Conservation (phyloP, 495 filamentous ascomycete species). For the Elasticomyces elasticus region DNA sequence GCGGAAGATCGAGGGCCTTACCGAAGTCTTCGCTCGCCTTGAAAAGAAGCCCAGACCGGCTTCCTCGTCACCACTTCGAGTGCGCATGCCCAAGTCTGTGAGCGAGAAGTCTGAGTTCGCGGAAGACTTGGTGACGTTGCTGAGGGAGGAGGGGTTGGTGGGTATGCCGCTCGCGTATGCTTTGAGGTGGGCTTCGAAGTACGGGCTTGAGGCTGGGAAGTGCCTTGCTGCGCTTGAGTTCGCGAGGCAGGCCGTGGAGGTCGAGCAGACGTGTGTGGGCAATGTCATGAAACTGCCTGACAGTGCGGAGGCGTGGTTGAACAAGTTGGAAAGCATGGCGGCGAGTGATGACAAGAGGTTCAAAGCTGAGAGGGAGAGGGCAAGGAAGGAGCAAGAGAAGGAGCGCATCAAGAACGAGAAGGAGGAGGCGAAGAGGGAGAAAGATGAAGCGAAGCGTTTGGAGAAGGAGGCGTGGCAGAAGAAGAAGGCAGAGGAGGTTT, state of each 20-base stretch:
- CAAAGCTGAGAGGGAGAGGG: neutral
- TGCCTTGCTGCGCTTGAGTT: neutral
- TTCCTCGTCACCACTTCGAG: neutral
- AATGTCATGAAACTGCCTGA: neutral
- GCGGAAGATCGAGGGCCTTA: neutral
- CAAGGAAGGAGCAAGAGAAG: constrained; percentile 2
- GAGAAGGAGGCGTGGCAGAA: neutral
- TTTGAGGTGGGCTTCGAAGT: neutral
- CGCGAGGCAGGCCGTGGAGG: neutral
- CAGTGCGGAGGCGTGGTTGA: neutral
- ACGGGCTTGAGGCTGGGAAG: neutral
- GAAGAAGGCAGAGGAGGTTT: neutral
- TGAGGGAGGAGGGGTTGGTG: constrained; percentile 5
- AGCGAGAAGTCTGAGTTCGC: neutral
- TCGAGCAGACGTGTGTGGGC: constrained; percentile 5
- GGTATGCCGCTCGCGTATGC: constrained; percentile 2
- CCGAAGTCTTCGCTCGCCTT: neutral
- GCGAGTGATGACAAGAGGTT: neutral
- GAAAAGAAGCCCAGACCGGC: neutral
- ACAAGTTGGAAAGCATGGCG: neutral
- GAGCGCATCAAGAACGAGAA: constrained; percentile 5
- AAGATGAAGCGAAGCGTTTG: neutral
- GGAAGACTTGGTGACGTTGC: neutral
- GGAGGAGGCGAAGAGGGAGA: constrained; percentile 6
- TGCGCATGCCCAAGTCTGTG: neutral